Evolutionary conservation across 805 yeast genomes (phyloP).

Genomic region (Pichia ethanolica): DNA sequence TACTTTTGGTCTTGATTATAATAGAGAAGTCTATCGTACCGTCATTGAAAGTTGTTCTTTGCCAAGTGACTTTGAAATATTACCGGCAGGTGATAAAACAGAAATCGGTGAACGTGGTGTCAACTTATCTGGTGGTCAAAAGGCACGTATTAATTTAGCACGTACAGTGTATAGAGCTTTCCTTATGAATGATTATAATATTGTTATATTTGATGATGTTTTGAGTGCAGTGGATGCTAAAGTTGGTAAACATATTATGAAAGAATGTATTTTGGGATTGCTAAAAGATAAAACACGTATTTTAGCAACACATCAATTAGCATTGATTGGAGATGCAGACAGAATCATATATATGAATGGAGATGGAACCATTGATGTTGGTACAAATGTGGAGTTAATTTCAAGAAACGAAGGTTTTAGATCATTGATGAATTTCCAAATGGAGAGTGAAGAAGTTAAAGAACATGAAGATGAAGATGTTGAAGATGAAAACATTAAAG

Average conservation of each 20-base stretch:
- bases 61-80: slow-evolving; percentile 52
- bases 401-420: slow-evolving; percentile 39
- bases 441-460: slow-evolving; percentile 8
- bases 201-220: slow-evolving; percentile 69
- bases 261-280: slow-evolving; percentile 54
- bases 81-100: slow-evolving; percentile 71
- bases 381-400: slow-evolving; percentile 49
- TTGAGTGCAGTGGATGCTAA: slow-evolving; percentile 82
- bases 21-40: slow-evolving; percentile 40
- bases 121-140: slow-evolving; percentile 82
- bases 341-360: slow-evolving; percentile 58
- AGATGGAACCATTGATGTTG: slow-evolving; percentile 53
- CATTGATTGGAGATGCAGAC: slow-evolving; percentile 41
- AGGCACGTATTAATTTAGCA: slow-evolving; percentile 73
- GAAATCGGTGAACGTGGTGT: slow-evolving; percentile 85
- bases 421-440: slow-evolving; percentile 40
- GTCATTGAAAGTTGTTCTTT: slow-evolving; percentile 62
- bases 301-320: slow-evolving; percentile 69
- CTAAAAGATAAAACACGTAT: slow-evolving; percentile 54
- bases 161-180: slow-evolving; percentile 53
- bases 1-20: slow-evolving; percentile 48
- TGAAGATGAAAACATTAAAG: slow-evolving; percentile 23
- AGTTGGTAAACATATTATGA: slow-evolving; percentile 75
- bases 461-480: slow-evolving; percentile 17
- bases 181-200: slow-evolving; percentile 38